phyloP scores from a whole-genome alignment of 805 yeast genomes.

The Kodamaea fukazawae region DNA sequence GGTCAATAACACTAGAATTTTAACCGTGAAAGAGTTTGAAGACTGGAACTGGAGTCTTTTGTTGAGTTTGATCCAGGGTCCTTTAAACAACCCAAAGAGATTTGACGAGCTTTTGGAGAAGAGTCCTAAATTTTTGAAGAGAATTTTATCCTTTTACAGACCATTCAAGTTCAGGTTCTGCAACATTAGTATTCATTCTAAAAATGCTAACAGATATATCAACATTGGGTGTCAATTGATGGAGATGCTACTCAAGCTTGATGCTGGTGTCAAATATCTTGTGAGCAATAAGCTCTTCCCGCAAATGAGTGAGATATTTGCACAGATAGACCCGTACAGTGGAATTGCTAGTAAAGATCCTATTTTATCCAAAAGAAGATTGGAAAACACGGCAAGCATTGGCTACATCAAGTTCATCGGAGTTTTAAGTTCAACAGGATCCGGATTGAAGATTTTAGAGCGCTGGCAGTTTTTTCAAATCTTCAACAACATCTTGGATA shows the following conservation, averaged over 20 bases:
- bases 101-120: conserved; percentile 71
- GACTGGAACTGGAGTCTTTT: conserved; percentile 88
- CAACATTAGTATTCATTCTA: conserved; percentile 40
- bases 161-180: conserved; percentile 85
- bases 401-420: conserved; percentile 85
- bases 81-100: conserved; percentile 66
- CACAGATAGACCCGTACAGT: conserved; percentile 77
- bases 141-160: conserved; percentile 80
- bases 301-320: conserved; percentile 85
- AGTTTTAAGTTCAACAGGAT: conserved; percentile 52
- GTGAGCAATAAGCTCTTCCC: conserved; percentile 75
- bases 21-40: conserved; percentile 72
- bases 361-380: conserved; percentile 57
- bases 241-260: conserved; percentile 56
- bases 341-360: conserved; percentile 75
- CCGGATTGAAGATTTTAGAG: conserved; percentile 68
- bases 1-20: conserved; percentile 65
- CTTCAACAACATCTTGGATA: conserved; percentile 64
- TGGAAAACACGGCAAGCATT: conserved; percentile 61
- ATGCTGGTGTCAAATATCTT: conserved; percentile 66
- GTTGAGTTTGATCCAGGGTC: conserved; percentile 74
- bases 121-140: conserved; percentile 81
- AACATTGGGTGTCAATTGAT: conserved; percentile 75
- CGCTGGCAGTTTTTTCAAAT: conserved; percentile 85
- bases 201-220: conserved; percentile 55